phyloP scores from a whole-genome alignment of 306 rosid species.

The Quercus ilex region DNA sequence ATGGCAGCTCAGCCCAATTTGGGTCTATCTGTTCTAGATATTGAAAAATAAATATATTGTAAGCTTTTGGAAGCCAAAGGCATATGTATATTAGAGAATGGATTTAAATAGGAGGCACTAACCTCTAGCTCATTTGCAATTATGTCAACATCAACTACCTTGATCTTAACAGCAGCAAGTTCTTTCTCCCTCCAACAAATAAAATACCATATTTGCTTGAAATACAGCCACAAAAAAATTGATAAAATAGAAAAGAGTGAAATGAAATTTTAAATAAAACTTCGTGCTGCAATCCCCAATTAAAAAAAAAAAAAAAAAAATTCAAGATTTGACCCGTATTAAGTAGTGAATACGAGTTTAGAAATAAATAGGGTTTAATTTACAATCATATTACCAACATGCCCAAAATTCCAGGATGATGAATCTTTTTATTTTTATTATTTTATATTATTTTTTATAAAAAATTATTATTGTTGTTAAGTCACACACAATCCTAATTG shows the following conservation, averaged over 20 bases:
- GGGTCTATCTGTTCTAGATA: conserved; percentile 62
- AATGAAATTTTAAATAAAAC: not conserved
- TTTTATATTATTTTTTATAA: too few species aligned
- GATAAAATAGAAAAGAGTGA: not conserved
- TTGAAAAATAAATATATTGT: not conserved
- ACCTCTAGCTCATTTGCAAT: conserved; percentile 92
- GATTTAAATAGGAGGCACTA: not conserved
- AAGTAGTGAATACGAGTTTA: not conserved
- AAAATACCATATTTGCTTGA: not conserved
- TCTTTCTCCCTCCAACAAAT: conserved; percentile 71
- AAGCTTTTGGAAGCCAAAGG: not conserved
- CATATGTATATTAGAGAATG: not conserved
- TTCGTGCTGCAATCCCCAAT: not conserved
- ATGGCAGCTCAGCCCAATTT: conserved; percentile 96
- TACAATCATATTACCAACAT: not conserved
- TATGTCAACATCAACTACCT: conserved; percentile 77
- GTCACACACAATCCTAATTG: too few species aligned
- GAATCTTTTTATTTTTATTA: too few species aligned
- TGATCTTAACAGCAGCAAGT: conserved; percentile 86
- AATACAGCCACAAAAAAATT: not conserved
- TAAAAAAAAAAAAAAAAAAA: not conserved
- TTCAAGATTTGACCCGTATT: not conserved
- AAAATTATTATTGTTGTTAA: too few species aligned
- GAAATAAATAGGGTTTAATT: not conserved
- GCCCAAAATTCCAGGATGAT: not conserved